Evolutionary conservation across 1,284 basidiomycete genomes (phyloP), one percentile per base, ranked within the genome.

Genomic region (Peniophora sp.): DNA sequence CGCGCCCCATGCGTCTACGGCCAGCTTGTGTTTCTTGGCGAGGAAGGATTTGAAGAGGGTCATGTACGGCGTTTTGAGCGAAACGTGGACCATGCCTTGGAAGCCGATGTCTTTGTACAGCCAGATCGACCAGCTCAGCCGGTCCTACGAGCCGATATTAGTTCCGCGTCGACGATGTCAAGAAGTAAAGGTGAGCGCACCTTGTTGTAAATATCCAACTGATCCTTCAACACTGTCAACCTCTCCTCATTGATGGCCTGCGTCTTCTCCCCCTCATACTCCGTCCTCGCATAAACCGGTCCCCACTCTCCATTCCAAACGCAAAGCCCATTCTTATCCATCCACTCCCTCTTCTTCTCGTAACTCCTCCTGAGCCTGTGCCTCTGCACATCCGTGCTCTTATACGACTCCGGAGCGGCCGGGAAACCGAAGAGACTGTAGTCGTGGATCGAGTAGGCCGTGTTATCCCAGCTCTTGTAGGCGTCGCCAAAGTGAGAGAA

Each of bases 21-120:
- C 83, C 32, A 85, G 72, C 2, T 73, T 69, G 61, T 84, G 73
- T 61, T 84, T 85, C 67, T 77, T 80, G 25, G 68, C 68, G 17
- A 89, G 73, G 71, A 87, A 87, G 27, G 72, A 69, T 51, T 71
- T 67, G 64, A 89, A 74, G 24, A 80, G 74, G 48, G 68, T 69
- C 71, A 84, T 81, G 69, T 89, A 91, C 0, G 83, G 71, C 17
- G 85, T 85, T 14, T 80, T 73, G 43, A 69, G 74, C 17, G 78
- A 77, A 53, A 84, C 76, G 59, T 87, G 78, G 20, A 87, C 82
- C 85, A 92, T 89, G 39, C 89, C 83, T 63, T 90, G 88, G 71
- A 86, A 90, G 2, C 89, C 88, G 53, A 90, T 87, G 63, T 91
- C 85, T 62, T 91, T 92, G 74, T 89, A 92, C n/a, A 89, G 65